Evolutionary conservation across 768 basidiomycete species (phyloP).

Genomic region (Termitomyces eurrhizus): DNA sequence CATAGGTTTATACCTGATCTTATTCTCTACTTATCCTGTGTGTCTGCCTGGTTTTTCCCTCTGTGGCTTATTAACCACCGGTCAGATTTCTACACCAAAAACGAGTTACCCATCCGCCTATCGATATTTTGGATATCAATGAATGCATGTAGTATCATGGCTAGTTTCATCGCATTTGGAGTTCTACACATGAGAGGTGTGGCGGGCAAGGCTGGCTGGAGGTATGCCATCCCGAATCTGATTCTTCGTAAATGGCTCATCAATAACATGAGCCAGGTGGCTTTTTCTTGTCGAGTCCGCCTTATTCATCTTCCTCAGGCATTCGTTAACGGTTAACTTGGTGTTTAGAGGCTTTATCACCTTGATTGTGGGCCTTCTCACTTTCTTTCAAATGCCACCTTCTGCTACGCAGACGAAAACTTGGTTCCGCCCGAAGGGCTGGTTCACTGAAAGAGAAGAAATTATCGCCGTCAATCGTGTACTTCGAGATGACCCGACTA

Average conservation of each 20-base stretch:
- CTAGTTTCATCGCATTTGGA: constrained; percentile 58
- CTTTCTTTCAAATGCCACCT: constrained; percentile 58
- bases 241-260: neutral
- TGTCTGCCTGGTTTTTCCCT: constrained; percentile 14
- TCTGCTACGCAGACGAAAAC: constrained; percentile 56
- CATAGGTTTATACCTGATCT: constrained; percentile 53
- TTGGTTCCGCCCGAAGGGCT: constrained; percentile 57
- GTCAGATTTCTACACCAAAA: constrained; percentile 57
- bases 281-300: constrained; percentile 52
- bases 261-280: constrained; percentile 28
- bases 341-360: constrained; percentile 40
- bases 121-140: constrained; percentile 53
- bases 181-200: constrained; percentile 56
- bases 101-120: constrained; percentile 52
- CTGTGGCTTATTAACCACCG: neutral
- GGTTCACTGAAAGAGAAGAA: constrained; percentile 63
- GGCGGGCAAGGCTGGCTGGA: constrained; percentile 49
- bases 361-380: constrained; percentile 45
- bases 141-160: constrained; percentile 41
- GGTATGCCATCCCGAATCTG: constrained; percentile 12
- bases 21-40: constrained; percentile 59
- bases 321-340: neutral
- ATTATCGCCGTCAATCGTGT: constrained; percentile 56
- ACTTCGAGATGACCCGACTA: constrained; percentile 61
- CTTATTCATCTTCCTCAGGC: neutral